Percentiles rank a stretch among this genome's conserved stretches.
phyloP scores from a whole-genome alignment of 2,329 filamentous ascomycete genomes.

The Metarhizium sp. region DNA sequence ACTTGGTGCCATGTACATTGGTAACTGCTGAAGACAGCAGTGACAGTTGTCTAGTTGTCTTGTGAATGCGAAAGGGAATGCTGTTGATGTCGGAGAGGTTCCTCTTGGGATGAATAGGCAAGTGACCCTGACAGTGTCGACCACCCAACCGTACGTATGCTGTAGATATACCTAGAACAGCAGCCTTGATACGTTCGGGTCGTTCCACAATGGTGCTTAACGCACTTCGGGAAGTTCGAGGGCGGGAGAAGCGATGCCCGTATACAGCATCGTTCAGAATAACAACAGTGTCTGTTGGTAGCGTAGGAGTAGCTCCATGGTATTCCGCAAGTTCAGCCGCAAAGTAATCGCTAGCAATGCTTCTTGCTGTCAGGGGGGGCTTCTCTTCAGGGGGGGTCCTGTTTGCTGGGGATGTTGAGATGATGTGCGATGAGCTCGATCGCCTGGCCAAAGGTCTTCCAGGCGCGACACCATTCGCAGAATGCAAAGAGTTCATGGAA shows the following conservation, averaged over 20 bases:
- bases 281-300: slow-evolving; percentile 58
- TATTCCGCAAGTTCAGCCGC: slow-evolving; percentile 58
- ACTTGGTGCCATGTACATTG: slow-evolving; percentile 80
- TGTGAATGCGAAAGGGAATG: slow-evolving; percentile 76
- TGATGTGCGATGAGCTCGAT: slow-evolving; percentile 35
- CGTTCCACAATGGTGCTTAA: slow-evolving; percentile 83
- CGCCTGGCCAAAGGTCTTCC: slow-evolving; percentile 34
- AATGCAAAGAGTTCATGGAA: slow-evolving; percentile 48
- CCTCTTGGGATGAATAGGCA: slow-evolving; percentile 56
- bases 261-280: slow-evolving; percentile 92
- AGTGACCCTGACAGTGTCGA: slow-evolving; percentile 60
- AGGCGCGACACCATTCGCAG: slow-evolving; percentile 30
- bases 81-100: slow-evolving; percentile 44
- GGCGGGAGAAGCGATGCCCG: slow-evolving; percentile 82
- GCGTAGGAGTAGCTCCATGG: slow-evolving; percentile 33
- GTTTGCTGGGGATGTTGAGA: slow-evolving; percentile 27
- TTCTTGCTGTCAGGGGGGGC: slow-evolving; percentile 35
- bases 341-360: slow-evolving; percentile 61
- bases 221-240: slow-evolving; percentile 61
- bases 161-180: slow-evolving; percentile 69
- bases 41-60: slow-evolving; percentile 62
- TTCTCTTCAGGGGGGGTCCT: slow-evolving; percentile 18
- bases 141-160: slow-evolving; percentile 89
- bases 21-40: slow-evolving; percentile 71
- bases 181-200: slow-evolving; percentile 81